phyloP scores from a whole-genome alignment of 345 rosid genomes.

The Erodium maritimum region DNA sequence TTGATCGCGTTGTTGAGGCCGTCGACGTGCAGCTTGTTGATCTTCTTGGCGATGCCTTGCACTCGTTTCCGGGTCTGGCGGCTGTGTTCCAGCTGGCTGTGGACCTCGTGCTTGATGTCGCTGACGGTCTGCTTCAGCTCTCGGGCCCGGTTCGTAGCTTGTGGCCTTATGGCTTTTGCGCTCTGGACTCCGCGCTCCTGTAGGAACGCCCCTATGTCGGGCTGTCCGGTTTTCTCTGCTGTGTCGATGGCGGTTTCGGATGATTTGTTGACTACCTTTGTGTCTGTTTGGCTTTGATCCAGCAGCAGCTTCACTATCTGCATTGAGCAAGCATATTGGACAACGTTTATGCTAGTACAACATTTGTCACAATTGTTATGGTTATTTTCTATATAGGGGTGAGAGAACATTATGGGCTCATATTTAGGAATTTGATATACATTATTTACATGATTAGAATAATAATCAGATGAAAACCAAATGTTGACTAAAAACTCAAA shows the following conservation, averaged over 20 bases:
- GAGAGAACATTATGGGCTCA: too few species aligned
- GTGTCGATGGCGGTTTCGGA: conserved; percentile 81
- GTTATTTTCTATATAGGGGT: too few species aligned
- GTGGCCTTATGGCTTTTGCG: conserved; percentile 45
- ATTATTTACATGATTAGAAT: too few species aligned
- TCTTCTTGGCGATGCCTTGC: conserved; percentile 75
- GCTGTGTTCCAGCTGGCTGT: conserved; percentile 80
- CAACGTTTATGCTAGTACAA: too few species aligned
- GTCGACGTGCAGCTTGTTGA: conserved; percentile 76
- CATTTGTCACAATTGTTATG: too few species aligned
- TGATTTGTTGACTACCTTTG: conserved; percentile 40
- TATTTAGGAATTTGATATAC: too few species aligned
- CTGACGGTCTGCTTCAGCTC: conserved; percentile 90
- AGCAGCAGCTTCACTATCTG: conserved; percentile 68
- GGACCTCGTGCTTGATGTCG: conserved; percentile 89
- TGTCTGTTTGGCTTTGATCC: conserved; percentile 31
- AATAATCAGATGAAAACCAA: too few species aligned
- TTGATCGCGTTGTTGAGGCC: conserved; percentile 93
- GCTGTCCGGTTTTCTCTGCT: conserved; percentile 67
- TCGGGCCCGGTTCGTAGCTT: conserved; percentile 44
- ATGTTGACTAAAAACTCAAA: too few species aligned
- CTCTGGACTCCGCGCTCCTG: conserved; percentile 59
- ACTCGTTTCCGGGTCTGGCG: conserved; percentile 76
- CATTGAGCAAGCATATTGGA: too few species aligned
- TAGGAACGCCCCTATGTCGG: conserved; percentile 34